Percentiles rank a stretch among this genome's conserved stretches.
These are phyloP conservation scores for Populus hybrid DNA, from an alignment of 441 rosid species.

Conservation along the genomic window DNA sequence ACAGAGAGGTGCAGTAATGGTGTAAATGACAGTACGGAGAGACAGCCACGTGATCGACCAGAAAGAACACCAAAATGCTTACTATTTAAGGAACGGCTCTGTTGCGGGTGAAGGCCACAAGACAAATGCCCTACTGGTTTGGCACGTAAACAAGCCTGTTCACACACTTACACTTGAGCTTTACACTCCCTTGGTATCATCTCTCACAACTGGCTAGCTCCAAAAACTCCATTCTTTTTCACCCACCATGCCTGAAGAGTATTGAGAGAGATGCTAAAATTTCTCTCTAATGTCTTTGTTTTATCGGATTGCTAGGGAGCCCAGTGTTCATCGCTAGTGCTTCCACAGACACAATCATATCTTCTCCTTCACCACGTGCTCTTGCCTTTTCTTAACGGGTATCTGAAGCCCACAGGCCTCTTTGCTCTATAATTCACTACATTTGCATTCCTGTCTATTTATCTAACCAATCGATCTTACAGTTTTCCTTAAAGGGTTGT, in stretches of 20 bases:
- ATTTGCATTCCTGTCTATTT: neutral
- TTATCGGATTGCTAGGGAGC: neutral
- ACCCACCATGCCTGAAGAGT: neutral
- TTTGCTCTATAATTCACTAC: neutral
- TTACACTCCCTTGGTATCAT: neutral
- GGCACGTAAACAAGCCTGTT: neutral
- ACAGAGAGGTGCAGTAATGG: neutral
- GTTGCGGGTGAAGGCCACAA: neutral
- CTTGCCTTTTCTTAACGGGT: slow-evolving; percentile 15
- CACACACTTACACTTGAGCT: neutral
- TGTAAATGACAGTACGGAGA: neutral
- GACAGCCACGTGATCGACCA: neutral
- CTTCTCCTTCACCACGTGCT: slow-evolving; percentile 27
- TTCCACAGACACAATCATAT: slow-evolving; percentile 10
- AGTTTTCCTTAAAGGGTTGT: slow-evolving; percentile 10
- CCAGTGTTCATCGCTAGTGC: slow-evolving; percentile 13
- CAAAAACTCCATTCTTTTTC: slow-evolving; percentile 6
- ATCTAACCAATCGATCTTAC: neutral
- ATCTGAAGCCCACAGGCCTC: slow-evolving; percentile 10
- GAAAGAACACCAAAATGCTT: neutral
- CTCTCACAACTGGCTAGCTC: neutral
- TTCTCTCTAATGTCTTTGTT: neutral
- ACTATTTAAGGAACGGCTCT: neutral
- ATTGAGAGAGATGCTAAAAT: neutral
- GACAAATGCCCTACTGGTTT: neutral